Percentiles rank a stretch among this genome's conserved stretches.
phyloP scores from a whole-genome alignment of 495 filamentous ascomycete species.

The Chaetomidium leptoderma region DNA sequence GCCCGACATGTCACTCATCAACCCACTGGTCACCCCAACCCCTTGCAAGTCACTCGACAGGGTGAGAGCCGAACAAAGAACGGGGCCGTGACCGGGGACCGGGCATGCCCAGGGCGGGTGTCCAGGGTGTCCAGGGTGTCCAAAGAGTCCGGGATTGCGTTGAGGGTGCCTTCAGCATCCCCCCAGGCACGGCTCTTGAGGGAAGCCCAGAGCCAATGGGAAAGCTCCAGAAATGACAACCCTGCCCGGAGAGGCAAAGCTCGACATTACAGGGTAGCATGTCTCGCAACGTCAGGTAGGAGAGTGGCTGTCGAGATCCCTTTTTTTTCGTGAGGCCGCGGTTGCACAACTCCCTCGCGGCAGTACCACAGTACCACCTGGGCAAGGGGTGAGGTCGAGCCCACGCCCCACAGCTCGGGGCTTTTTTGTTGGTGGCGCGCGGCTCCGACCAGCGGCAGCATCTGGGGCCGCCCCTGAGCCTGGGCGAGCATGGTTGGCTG shows the following conservation, averaged over 20 bases:
- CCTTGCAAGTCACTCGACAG: slow-evolving; percentile 1
- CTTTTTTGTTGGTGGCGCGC: slow-evolving; percentile 14
- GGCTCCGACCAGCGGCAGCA: slow-evolving; percentile 15
- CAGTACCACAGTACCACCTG: slow-evolving; percentile 6
- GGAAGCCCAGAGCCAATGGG: slow-evolving; percentile 3
- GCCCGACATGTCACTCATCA: neutral
- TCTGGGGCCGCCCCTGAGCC: no score
- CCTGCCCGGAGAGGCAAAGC: slow-evolving; percentile 1
- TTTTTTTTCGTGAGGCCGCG: neutral
- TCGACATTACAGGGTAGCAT: slow-evolving; percentile 5
- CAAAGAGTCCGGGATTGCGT: no score
- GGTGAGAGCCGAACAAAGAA: slow-evolving; percentile 10
- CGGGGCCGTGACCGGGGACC: neutral
- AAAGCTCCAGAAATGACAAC: neutral
- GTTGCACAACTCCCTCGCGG: slow-evolving; percentile 12
- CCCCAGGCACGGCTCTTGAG: neutral
- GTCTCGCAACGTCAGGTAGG: neutral
- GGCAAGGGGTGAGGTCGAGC: neutral
- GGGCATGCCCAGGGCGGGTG: neutral
- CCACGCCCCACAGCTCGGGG: no score
- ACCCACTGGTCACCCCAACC: neutral
- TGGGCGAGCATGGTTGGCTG: slow-evolving; percentile 12
- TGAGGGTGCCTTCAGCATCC: neutral
- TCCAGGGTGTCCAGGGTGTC: neutral
- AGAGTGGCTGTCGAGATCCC: slow-evolving; percentile 7